Conservation (phyloP, 2,329 filamentous ascomycete species). For the Paracamarosporium sp. region DNA sequence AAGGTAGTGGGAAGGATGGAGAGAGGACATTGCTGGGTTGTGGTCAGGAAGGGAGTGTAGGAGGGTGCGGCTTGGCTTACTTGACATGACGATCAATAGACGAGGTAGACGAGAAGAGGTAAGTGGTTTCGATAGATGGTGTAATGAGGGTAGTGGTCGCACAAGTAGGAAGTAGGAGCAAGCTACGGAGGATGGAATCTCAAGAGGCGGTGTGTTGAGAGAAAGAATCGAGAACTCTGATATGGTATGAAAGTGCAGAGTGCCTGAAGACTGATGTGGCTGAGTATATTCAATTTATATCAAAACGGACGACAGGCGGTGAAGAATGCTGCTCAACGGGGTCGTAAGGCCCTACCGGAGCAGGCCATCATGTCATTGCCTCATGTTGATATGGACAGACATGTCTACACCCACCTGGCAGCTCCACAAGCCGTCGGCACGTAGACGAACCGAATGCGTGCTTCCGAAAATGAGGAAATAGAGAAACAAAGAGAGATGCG, state of each 20-base stretch:
- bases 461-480: background rate
- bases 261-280: background rate
- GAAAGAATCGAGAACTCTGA: background rate
- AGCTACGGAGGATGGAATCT: background rate
- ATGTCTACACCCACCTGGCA: background rate
- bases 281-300: no score
- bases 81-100: conserved; percentile 2
- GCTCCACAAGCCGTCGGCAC: conserved; percentile 12
- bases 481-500: background rate
- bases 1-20: background rate
- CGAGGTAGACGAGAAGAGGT: background rate
- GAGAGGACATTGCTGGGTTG: background rate
- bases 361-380: conserved; percentile 14
- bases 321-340: conserved; percentile 16
- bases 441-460: conserved; percentile 3
- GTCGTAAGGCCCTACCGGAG: conserved; percentile 8
- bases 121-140: background rate
- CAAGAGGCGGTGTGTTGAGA: background rate
- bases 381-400: conserved; percentile 18
- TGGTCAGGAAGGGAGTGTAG: background rate
- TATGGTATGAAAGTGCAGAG: background rate
- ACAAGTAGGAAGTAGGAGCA: background rate
- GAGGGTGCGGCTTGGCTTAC: conserved; percentile 8
- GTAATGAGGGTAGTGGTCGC: background rate
- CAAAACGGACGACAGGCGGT: conserved; percentile 14